A percentile compares a stretch with the other conserved stretches of the same genome.
Evolutionary conservation across 495 filamentous ascomycete species (phyloP).

Genomic region (Cercophora scortea): DNA sequence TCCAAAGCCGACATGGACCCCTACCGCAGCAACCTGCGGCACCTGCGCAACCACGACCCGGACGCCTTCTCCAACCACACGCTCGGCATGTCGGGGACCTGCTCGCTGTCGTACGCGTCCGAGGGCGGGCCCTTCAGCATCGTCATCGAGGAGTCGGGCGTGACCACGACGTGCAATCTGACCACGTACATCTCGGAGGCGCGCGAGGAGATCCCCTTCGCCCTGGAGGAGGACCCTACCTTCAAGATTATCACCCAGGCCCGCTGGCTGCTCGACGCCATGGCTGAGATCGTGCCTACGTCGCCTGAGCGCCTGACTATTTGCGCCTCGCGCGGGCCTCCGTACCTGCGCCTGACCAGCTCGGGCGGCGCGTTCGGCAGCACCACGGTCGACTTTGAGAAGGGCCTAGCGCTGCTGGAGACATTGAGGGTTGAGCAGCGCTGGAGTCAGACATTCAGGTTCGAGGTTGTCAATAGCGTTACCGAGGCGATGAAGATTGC

Average conservation of each 20-base stretch:
- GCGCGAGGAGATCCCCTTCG: conserved; percentile 71
- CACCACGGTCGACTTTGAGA: conserved; percentile 75
- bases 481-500: conserved; percentile 82
- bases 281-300: conserved; percentile 72
- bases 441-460: conserved; percentile 64
- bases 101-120: conserved; percentile 66
- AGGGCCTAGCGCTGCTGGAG: conserved; percentile 64
- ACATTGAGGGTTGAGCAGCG: conserved; percentile 57
- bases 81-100: conserved; percentile 72
- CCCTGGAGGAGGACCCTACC: conserved; percentile 58
- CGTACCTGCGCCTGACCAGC: conserved; percentile 68
- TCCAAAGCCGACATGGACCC: conserved; percentile 44
- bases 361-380: conserved; percentile 62
- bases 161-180: conserved; percentile 85
- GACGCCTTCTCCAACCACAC: conserved; percentile 70
- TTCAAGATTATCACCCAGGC: conserved; percentile 95
- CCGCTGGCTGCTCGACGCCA: conserved; percentile 73
- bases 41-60: conserved; percentile 45
- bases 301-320: conserved; percentile 54
- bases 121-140: conserved; percentile 70
- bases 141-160: conserved; percentile 72
- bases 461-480: conserved; percentile 74
- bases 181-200: conserved; percentile 75
- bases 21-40: conserved; percentile 46
- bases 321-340: conserved; percentile 52